A percentile compares a stretch with the other conserved stretches of the same genome.
phyloP scores from a whole-genome alignment of 495 filamentous ascomycete genomes.

The Annulohypoxylon stygium region DNA sequence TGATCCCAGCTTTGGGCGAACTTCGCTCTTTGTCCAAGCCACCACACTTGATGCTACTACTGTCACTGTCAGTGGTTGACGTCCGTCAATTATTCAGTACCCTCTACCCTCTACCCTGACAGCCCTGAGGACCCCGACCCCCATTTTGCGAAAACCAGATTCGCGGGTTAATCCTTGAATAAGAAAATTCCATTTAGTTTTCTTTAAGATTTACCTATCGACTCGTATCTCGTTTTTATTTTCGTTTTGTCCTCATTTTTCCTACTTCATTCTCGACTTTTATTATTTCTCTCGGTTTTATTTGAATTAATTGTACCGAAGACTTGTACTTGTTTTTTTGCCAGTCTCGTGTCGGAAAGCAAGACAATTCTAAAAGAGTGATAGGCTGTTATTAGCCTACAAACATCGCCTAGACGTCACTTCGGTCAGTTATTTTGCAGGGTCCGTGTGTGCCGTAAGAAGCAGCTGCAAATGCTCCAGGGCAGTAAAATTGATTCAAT shows the following conservation, averaged over 20 bases:
- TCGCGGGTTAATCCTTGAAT: slow-evolving; percentile 36
- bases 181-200: slow-evolving; percentile 23
- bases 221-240: background rate
- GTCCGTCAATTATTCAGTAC: slow-evolving; percentile 14
- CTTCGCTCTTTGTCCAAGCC: slow-evolving; percentile 42
- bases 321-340: background rate
- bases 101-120: no score
- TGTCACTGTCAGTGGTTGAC: slow-evolving; percentile 6
- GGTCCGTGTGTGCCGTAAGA: slow-evolving; percentile 35
- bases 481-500: slow-evolving; percentile 23
- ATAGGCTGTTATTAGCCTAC: slow-evolving; percentile 32
- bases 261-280: slow-evolving; percentile 11
- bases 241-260: background rate
- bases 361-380: slow-evolving; percentile 21
- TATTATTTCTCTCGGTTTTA: background rate
- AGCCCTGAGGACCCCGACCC: background rate
- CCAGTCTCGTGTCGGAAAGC: slow-evolving; percentile 2
- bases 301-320: slow-evolving; percentile 11
- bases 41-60: background rate
- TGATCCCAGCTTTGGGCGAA: slow-evolving; percentile 31
- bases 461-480: slow-evolving; percentile 9
- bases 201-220: slow-evolving; percentile 10
- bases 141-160: slow-evolving; percentile 23
- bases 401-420: slow-evolving; percentile 36
- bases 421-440: slow-evolving; percentile 37